These are phyloP conservation scores for Xylaria sp. DNA, from an alignment of 495 filamentous ascomycete species.

Conservation along the genomic window DNA sequence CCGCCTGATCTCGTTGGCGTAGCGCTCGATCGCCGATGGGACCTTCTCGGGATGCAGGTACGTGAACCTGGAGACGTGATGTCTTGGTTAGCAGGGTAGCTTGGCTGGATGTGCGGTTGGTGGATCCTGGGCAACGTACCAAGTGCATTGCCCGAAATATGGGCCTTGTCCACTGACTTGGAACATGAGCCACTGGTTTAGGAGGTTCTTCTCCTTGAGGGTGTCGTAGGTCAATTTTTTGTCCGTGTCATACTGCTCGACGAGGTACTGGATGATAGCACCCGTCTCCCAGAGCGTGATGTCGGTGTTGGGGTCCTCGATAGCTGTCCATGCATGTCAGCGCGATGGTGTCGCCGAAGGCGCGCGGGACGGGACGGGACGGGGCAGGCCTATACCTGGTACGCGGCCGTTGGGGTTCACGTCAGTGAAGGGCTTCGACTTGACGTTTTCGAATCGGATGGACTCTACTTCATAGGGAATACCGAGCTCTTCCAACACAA, in stretches of 20 bases:
- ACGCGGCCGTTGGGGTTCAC: conserved; percentile 74
- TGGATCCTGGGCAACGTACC: no score
- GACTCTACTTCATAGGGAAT: conserved; percentile 59
- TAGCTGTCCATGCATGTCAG: conserved; percentile 41
- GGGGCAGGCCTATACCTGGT: conserved; percentile 40
- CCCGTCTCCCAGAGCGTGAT: conserved; percentile 70
- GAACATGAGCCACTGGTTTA: conserved; percentile 52
- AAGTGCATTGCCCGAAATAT: conserved; percentile 49
- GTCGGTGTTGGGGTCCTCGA: conserved; percentile 68
- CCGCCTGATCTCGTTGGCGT: conserved; percentile 50
- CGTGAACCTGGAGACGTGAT: conserved; percentile 44
- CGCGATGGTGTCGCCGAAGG: not conserved
- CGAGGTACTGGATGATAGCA: conserved; percentile 67
- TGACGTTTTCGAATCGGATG: conserved; percentile 64
- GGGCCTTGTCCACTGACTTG: conserved; percentile 55
- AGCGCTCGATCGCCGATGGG: conserved; percentile 51
- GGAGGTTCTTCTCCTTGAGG: conserved; percentile 15
- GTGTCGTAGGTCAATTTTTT: conserved; percentile 51
- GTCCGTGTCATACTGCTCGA: conserved; percentile 38
- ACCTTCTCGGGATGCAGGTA: conserved; percentile 48
- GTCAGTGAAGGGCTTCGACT: conserved; percentile 57
- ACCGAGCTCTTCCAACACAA: conserved; percentile 65
- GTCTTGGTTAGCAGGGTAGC: not conserved
- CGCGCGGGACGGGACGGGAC: no score
- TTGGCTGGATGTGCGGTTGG: not conserved